Base-by-base conservation (phyloP, 2,329 filamentous ascomycete genomes). In the Colletotrichum agaves region DNA sequence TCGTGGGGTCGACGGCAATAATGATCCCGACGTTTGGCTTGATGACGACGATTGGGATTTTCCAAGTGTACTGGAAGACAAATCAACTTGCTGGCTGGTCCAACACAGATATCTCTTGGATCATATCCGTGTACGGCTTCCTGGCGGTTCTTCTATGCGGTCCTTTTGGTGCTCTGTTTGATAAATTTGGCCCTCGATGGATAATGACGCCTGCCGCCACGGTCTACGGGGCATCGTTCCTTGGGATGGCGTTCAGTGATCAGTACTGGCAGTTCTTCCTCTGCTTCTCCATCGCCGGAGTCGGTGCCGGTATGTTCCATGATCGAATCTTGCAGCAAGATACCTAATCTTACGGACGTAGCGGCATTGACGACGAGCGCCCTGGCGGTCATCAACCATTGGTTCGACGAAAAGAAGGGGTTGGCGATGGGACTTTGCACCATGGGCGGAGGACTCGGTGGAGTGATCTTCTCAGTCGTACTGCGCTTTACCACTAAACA, bases 381-480 rank as follows among this genome's bases (percentile, higher is more conserved):
- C 1, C 73, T 75, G 58, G 71, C 67, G 5, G 70, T 74, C 2
- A 69, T 74, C 10, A 71, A 71, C 64, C 74, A 76, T 49, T 76
- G 74, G 73, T 74, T 76, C 62, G 41, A 63, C 13, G 21, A 31
- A 2, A 63, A 65, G 21, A 62, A 70, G 37, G 72, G 65, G 3
- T 33, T 75, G 13, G 74, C 73, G 0, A 72, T 71, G 13, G 75
- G 74, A 3, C 70, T 73, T 46, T 73, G 74, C 52, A 73, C 74
- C 19, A 60, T 73, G 23, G 75, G 76, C 1, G 71, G 74, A 6
- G 74, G 74, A 4, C 57, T 75, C 2, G 74, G 75, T n/a, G 75
- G 75, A n/a, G 73, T 77, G 15, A 69, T 76, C 46, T 74, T 75
- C 69, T 75, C 75, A 2, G 64, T 77, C 6, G 52, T 74, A 10